Evolutionary conservation across 75 land plant species (phyloP).

Genomic region (Cunninghamia lanceolata): DNA sequence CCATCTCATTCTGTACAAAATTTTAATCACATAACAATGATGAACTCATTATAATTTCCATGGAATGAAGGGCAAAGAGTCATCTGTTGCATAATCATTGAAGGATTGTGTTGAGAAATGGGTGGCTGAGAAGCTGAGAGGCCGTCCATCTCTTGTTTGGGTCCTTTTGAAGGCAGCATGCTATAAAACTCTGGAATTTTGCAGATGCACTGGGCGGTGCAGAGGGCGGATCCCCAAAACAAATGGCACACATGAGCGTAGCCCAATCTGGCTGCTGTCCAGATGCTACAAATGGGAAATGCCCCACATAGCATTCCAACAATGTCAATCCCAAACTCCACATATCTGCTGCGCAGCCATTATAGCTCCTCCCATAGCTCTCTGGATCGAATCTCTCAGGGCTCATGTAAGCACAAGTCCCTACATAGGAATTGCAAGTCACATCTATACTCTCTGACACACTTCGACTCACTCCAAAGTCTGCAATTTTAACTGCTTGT

Average conservation of each 20-base stretch:
- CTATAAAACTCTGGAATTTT: constrained; percentile 49
- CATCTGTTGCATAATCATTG: too few relatives aligned
- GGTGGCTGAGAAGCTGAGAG: constrained; percentile 42
- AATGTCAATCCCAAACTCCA: constrained; percentile 70
- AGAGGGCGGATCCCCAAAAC: constrained; percentile 51
- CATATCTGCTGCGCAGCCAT: constrained; percentile 60
- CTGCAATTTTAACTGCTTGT: constrained; percentile 67
- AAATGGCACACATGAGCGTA: constrained; percentile 73
- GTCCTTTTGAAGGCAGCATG: constrained; percentile 61
- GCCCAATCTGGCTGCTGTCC: constrained; percentile 80
- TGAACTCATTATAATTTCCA: too few relatives aligned
- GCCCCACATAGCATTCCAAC: constrained; percentile 57
- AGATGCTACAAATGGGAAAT: constrained; percentile 53
- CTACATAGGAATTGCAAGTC: constrained; percentile 60
- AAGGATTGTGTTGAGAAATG: constrained; percentile 31
- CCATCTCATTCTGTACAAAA: too few relatives aligned
- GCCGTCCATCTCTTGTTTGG: constrained; percentile 41
- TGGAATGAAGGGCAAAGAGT: too few relatives aligned
- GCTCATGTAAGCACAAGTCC: constrained; percentile 83
- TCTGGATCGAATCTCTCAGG: constrained; percentile 83
- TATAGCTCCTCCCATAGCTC: constrained; percentile 46
- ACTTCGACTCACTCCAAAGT: constrained; percentile 70
- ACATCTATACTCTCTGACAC: constrained; percentile 43
- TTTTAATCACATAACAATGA: too few relatives aligned
- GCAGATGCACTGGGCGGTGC: constrained; percentile 45